phyloP scores from a whole-genome alignment of 495 filamentous ascomycete genomes.

The Darksidea phi region DNA sequence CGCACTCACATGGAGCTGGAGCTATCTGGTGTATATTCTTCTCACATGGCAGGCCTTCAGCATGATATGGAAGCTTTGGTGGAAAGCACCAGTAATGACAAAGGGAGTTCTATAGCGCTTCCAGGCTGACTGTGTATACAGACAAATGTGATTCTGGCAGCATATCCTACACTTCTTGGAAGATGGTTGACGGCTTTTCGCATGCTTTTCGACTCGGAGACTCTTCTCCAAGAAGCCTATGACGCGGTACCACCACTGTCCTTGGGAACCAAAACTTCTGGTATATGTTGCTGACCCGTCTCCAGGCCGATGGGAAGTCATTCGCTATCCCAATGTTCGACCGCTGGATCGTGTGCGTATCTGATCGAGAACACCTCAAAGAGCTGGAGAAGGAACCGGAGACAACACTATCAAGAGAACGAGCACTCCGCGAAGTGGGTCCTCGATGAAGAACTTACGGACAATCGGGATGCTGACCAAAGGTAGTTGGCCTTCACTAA shows the following conservation, averaged over 20 bases:
- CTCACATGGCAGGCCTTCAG: background rate
- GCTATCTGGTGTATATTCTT: background rate
- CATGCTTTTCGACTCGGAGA: slow-evolving; percentile 16
- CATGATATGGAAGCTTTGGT: background rate
- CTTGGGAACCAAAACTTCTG: background rate
- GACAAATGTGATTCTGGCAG: background rate
- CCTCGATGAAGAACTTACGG: background rate
- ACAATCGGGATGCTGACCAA: background rate
- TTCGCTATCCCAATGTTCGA: slow-evolving; percentile 37
- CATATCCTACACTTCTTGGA: background rate
- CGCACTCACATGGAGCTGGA: background rate
- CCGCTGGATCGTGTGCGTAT: slow-evolving; percentile 33
- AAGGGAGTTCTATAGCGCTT: background rate
- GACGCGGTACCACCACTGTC: slow-evolving; percentile 13
- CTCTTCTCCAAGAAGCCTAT: slow-evolving; percentile 32
- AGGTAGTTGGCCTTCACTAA: slow-evolving; percentile 27
- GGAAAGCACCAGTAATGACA: background rate
- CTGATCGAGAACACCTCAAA: slow-evolving; percentile 20
- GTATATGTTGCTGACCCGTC: background rate
- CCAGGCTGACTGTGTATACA: background rate
- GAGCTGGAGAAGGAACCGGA: slow-evolving; percentile 23
- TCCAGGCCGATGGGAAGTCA: slow-evolving; percentile 29
- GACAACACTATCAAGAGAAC: slow-evolving; percentile 17
- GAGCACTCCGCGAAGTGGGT: background rate
- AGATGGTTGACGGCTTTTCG: background rate